phyloP scores from a whole-genome alignment of 2,329 filamentous ascomycete species.

The Pseudopithomyces chartarum region DNA sequence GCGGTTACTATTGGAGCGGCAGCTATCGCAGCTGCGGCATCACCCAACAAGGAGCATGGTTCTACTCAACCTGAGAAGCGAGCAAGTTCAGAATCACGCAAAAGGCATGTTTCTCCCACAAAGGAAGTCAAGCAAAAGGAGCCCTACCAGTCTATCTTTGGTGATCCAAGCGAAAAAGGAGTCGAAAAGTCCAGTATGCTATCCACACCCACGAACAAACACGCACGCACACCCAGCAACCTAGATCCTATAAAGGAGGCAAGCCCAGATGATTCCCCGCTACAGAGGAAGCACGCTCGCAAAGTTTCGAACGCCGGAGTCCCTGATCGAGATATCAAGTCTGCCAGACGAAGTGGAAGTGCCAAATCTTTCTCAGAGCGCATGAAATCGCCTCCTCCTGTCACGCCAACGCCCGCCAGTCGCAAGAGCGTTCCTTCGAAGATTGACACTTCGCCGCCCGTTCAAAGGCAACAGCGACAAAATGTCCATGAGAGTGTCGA shows the following conservation, averaged over 20 bases:
- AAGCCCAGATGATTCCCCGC: slow-evolving; percentile 48
- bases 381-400: slow-evolving; percentile 35
- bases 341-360: slow-evolving; percentile 37
- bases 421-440: slow-evolving; percentile 29
- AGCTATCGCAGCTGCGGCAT: slow-evolving; percentile 1
- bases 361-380: slow-evolving; percentile 43
- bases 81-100: slow-evolving; percentile 6
- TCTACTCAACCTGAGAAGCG: slow-evolving; percentile 16
- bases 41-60: slow-evolving; percentile 4
- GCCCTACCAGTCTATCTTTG: slow-evolving; percentile 40
- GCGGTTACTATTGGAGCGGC: not conserved
- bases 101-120: slow-evolving; percentile 12
- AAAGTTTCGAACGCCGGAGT: slow-evolving; percentile 49
- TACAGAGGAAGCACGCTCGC: slow-evolving; percentile 48
- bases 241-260: slow-evolving; percentile 61
- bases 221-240: slow-evolving; percentile 33
- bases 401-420: slow-evolving; percentile 35
- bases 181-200: slow-evolving; percentile 16
- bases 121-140: slow-evolving; percentile 23
- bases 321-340: slow-evolving; percentile 50
- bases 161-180: slow-evolving; percentile 36
- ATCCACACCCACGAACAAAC: slow-evolving; percentile 32
- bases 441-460: slow-evolving; percentile 31
- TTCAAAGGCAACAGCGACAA: slow-evolving; percentile 42
- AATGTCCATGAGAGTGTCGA: slow-evolving; percentile 55